Percentiles rank a stretch among this genome's conserved stretches.
phyloP scores from a whole-genome alignment of 805 yeast genomes.

The Sungouiozyma intestinalis region DNA sequence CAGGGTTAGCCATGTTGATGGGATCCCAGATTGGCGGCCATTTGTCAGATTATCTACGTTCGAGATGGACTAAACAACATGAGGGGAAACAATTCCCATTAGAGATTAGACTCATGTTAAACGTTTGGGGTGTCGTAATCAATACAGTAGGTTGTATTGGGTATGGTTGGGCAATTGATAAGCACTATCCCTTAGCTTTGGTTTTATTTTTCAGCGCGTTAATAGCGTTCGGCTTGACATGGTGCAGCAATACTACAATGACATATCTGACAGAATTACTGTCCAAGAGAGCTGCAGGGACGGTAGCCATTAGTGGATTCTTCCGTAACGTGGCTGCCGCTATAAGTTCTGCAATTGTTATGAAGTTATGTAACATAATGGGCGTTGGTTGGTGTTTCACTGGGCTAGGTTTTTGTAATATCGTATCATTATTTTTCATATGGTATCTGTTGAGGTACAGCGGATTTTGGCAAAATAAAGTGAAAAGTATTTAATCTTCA shows the following conservation, averaged over 20 bases:
- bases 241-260: conserved; percentile 44
- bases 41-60: conserved; percentile 33
- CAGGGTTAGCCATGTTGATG: conserved; percentile 38
- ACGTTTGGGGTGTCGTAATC: conserved; percentile 34
- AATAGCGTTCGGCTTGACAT: conserved; percentile 44
- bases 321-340: conserved; percentile 47
- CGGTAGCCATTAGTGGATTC: conserved; percentile 44
- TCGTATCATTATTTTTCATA: conserved; percentile 17
- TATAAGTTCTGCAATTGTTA: conserved; percentile 37
- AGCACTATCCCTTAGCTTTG: conserved; percentile 29
- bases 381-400: conserved; percentile 49
- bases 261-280: conserved; percentile 44
- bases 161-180: conserved; percentile 43
- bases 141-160: conserved; percentile 38
- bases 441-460: conserved; percentile 14
- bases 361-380: conserved; percentile 27
- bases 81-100: conserved; percentile 31
- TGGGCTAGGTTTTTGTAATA: conserved; percentile 34
- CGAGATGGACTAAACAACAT: conserved; percentile 21
- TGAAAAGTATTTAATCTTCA: conserved; percentile 5
- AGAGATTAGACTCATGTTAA: conserved; percentile 37
- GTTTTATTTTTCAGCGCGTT: conserved; percentile 37
- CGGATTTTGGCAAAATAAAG: conserved; percentile 12
- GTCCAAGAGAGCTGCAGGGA: conserved; percentile 40
- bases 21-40: conserved; percentile 44